Base-by-base conservation (phyloP, 2,329 filamentous ascomycete species). In the Fusarium decemcellulare region DNA sequence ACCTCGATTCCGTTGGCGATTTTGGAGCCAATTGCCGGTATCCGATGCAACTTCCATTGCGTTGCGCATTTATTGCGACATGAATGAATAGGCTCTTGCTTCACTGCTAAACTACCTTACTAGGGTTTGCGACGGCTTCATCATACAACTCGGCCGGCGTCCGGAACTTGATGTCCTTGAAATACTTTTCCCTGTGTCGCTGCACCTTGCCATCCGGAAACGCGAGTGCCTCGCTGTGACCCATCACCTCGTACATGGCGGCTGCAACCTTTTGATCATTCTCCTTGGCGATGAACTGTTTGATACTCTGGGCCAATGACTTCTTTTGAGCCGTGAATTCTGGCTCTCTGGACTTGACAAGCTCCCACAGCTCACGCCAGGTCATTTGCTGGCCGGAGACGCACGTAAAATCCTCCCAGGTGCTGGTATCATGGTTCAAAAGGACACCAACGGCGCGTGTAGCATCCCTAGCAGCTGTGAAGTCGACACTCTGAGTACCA, bases 291-390 rank as follows among this genome's bases (percentile, higher is more conserved):
- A 51, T 51, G 34, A 51, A 51, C 32, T 29, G 48, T 9, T 51
- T 51, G 34, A 51, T 51, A 8, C 18, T 51, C 15, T 39, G 48
- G 11, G 48, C 48, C 14, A 51, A 32, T 4, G 48, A 51, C 18
- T 51, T 51, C 15, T 39, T 51, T 14, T 51, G 48, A 4, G 30
- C 8, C 14, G 16, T 51, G 3, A 37, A 51, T 23, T 51, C 48
- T 2, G 48, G 34, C 12, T 51, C 48, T 6, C 48, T 16, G 3
- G 48, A 12, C 15, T 51, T 51, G 18, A 51, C 4, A 6, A 51
- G 27, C 48, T 51, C 34, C 48, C 48, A 51, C 15, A 51, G 48
- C 30, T 51, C 48, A 4, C 48, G 32, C 48, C 48, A 51, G 16
- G 48, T 51, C 48, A 51, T 51, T 7, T 51, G 14, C 12, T 51